phyloP scores from a whole-genome alignment of 179 eudicot species.

The Silene coronaria region DNA sequence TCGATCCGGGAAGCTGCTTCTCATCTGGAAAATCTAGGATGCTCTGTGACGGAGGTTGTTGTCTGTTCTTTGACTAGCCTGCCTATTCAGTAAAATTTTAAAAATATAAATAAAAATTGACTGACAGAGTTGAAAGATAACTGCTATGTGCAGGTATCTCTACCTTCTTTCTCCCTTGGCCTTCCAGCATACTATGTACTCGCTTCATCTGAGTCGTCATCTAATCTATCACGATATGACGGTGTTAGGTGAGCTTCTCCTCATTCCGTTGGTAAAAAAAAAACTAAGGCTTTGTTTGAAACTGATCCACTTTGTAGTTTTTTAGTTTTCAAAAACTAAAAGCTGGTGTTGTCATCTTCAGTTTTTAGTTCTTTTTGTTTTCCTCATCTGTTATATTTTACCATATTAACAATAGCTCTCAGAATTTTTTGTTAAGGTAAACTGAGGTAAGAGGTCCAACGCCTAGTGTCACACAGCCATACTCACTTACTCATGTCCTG shows the following conservation, averaged over 20 bases:
- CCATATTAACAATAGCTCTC: background rate
- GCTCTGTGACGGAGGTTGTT: slow-evolving; percentile 67
- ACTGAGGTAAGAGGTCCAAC: background rate
- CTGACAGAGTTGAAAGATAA: background rate
- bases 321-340: background rate
- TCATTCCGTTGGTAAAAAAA: background rate
- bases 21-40: slow-evolving; percentile 86
- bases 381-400: background rate
- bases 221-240: slow-evolving; percentile 92
- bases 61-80: slow-evolving; percentile 11
- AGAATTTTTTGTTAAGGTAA: background rate
- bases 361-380: background rate
- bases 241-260: slow-evolving; percentile 56
- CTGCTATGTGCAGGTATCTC: slow-evolving; percentile 55
- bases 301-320: background rate
- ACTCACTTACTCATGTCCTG: background rate
- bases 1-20: slow-evolving; percentile 62
- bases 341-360: background rate
- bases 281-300: background rate
- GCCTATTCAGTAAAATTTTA: background rate
- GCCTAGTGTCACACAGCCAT: background rate
- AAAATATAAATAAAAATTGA: background rate
- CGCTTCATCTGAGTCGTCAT: slow-evolving; percentile 96
- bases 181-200: slow-evolving; percentile 94
- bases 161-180: slow-evolving; percentile 91